A percentile compares a stretch with the other conserved stretches of the same genome.
These are phyloP conservation scores for Vachellia pachyceras DNA, from an alignment of 306 rosid species.

Conservation along the genomic window DNA sequence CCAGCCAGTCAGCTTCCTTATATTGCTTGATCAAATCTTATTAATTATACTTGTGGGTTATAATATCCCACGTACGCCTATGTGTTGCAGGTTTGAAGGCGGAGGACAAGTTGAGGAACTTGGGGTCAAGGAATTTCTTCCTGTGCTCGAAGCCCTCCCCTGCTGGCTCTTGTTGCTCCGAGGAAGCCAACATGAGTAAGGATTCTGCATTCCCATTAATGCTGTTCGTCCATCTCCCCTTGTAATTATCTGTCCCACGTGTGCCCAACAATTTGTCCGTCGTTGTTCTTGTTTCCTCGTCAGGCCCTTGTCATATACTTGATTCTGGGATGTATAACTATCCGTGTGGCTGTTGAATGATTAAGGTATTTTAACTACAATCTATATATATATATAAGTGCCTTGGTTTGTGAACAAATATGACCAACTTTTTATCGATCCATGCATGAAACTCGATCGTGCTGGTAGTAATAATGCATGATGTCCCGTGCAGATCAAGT, in stretches of 20 bases:
- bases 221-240: slow-evolving; percentile 44
- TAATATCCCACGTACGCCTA: background rate
- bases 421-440: too few species aligned
- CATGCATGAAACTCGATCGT: too few species aligned
- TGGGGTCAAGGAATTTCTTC: slow-evolving; percentile 74
- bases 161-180: background rate
- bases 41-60: background rate
- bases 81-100: slow-evolving; percentile 61
- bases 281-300: background rate
- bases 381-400: too few species aligned
- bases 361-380: background rate
- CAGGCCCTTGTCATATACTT: too few species aligned
- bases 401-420: background rate
- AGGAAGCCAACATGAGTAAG: slow-evolving; percentile 30
- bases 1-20: too few species aligned
- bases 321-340: background rate
- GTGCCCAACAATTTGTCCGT: background rate
- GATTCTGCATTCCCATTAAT: slow-evolving; percentile 39
- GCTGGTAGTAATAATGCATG: too few species aligned
- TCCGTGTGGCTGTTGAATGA: background rate
- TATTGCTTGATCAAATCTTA: too few species aligned
- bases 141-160: slow-evolving; percentile 49
- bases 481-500: too few species aligned
- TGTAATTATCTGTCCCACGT: slow-evolving; percentile 6
- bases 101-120: slow-evolving; percentile 53